These are phyloP conservation scores for Lentinula lateritia DNA, from an alignment of 768 basidiomycete species.

Conservation along the genomic window DNA sequence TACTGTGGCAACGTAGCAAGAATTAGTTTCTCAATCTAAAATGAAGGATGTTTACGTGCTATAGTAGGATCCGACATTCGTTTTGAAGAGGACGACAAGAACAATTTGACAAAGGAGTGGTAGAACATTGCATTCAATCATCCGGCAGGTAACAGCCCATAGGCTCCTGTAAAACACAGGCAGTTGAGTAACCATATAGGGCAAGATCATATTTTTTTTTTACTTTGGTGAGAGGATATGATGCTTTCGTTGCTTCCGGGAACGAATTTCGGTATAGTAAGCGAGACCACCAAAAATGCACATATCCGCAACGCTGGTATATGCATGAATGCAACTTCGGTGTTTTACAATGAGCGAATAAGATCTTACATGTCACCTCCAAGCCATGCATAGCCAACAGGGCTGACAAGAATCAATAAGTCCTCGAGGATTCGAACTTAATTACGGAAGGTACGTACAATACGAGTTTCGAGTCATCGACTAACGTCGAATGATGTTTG, in stretches of 20 bases:
- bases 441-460: background rate
- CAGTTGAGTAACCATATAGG: background rate
- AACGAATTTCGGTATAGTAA: slow-evolving; percentile 1
- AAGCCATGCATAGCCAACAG: slow-evolving; percentile 3
- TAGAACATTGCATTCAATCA: slow-evolving; percentile 5
- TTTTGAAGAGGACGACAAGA: background rate
- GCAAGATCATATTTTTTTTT: background rate
- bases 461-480: background rate
- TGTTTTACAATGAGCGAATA: background rate
- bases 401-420: background rate
- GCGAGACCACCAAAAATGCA: background rate
- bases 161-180: background rate
- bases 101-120: background rate
- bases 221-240: background rate
- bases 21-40: background rate
- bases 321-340: background rate
- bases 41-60: background rate
- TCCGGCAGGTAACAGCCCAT: background rate
- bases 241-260: background rate
- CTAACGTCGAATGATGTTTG: background rate
- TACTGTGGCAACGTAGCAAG: background rate
- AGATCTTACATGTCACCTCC: background rate
- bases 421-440: background rate
- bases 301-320: background rate
- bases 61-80: background rate